Evolutionary conservation across 768 basidiomycete species (phyloP).

Genomic region (Imleria badia): DNA sequence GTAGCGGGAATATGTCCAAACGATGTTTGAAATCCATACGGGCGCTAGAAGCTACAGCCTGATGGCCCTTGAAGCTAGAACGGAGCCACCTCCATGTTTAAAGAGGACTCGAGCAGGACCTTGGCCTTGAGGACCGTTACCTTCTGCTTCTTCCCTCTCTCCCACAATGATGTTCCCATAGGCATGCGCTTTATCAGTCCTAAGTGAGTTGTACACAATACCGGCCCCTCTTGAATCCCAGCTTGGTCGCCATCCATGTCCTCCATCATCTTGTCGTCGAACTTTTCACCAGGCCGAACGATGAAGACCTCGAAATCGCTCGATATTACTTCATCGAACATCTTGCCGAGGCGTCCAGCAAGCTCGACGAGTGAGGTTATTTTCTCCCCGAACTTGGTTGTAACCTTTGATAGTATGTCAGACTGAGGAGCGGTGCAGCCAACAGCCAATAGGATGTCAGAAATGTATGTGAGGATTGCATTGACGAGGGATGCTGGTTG

Average conservation of each 20-base stretch:
- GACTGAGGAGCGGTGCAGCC: conserved; percentile 6
- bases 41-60: too few relatives aligned
- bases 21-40: too few relatives aligned
- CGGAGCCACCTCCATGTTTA: background rate
- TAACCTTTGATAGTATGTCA: background rate
- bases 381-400: conserved; percentile 3
- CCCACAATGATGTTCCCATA: conserved; percentile 6
- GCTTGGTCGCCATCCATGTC: background rate
- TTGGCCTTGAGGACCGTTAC: conserved; percentile 7
- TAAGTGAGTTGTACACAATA: conserved; percentile 10
- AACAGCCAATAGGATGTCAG: conserved; percentile 4
- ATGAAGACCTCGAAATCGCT: conserved; percentile 13
- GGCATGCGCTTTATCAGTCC: conserved; percentile 8
- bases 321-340: conserved; percentile 12
- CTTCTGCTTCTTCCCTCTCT: conserved; percentile 5
- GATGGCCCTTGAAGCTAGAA: too few relatives aligned
- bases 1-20: too few relatives aligned
- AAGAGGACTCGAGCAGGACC: conserved; percentile 7
- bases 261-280: conserved; percentile 6
- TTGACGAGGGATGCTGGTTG: background rate
- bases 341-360: conserved; percentile 9
- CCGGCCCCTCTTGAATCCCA: background rate
- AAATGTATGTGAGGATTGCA: background rate
- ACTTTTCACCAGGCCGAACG: conserved; percentile 3
- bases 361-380: conserved; percentile 7